Percentiles rank a stretch among this genome's conserved stretches.
Conservation (phyloP, 2,329 filamentous ascomycete species). For the Fusarium foetens region DNA sequence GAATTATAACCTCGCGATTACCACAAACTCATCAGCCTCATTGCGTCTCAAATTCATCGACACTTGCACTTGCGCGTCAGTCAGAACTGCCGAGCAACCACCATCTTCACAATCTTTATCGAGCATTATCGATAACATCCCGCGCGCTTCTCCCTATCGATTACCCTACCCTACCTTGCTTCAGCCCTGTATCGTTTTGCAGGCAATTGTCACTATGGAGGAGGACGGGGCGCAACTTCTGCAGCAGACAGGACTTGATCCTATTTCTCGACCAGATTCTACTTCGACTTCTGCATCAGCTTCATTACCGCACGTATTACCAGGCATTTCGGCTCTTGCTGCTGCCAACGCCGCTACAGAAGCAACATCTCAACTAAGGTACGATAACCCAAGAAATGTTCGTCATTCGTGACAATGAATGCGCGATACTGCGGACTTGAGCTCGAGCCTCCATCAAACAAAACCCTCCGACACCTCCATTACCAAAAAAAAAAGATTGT, state of each 20-base stretch:
- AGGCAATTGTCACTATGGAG: slow-evolving; percentile 49
- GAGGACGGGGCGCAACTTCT: slow-evolving; percentile 58
- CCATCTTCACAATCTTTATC: not conserved
- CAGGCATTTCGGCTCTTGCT: slow-evolving; percentile 58
- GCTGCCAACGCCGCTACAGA: slow-evolving; percentile 52
- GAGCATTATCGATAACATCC: slow-evolving; percentile 10
- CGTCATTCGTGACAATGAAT: not conserved
- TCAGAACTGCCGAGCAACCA: slow-evolving; percentile 3
- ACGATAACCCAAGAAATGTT: slow-evolving; percentile 38
- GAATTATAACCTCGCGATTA: not conserved
- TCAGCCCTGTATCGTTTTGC: not conserved
- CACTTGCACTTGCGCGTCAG: slow-evolving; percentile 13
- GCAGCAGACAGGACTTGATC: slow-evolving; percentile 55
- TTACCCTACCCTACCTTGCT: not conserved
- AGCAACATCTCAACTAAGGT: slow-evolving; percentile 60
- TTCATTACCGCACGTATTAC: slow-evolving; percentile 54
- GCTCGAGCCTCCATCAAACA: not conserved
- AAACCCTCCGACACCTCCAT: not conserved
- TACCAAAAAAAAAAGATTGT: not conserved
- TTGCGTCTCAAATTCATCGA: not conserved
- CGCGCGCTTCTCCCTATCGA: slow-evolving; percentile 3
- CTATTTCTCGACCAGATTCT: slow-evolving; percentile 61
- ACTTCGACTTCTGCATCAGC: slow-evolving; percentile 59
- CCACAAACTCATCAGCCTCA: not conserved
- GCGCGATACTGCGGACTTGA: not conserved